Evolutionary conservation across 164 flowering plant genomes (phyloP), one percentile per base, ranked within the genome.

Genomic region (Nymphaea colorata): DNA sequence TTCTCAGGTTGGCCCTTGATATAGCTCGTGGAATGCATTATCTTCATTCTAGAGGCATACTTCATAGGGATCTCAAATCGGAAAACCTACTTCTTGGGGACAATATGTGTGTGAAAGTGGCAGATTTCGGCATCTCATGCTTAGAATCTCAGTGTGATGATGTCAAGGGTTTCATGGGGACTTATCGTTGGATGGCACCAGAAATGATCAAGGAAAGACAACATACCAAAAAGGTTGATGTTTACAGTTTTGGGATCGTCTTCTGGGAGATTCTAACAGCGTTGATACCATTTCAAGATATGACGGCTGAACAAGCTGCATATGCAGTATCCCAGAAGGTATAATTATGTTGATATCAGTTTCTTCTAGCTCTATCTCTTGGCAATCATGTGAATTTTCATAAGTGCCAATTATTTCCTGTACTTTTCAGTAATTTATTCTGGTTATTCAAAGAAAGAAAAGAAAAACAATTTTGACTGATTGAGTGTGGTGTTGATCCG

Each of bases 101-200:
- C 73, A 93, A 89, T 75, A 84, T 88, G 95, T 78, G 77, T 67
- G 90, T 89, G 62, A 94, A 90, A 69, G 97, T 93, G 5, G 98
- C 97, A 44, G 98, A 94, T 82, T 94, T 91, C 68, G 98, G 98
- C 12, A 91, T 94, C 66, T 89, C 97, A 16, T 94, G 98, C 78
- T 79, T 86, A 70, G 97, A 94, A 76, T 83, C 97, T 66, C 86
- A 91, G 65, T 85, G 95, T 72, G 91, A 86, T 11, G 87, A 84
- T 78, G 82, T 84, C 5, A 90, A 86, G 73, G 98, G 97, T 61
- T 83, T 91, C 76, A 89, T 91, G 0, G 91, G 97, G 41, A 94
- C 98, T 64, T 91, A 91, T 69, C 95, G 98, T 12, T 94, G 98
- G 98, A 94, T 94, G 98, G 98, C 98, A 44, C 97, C 98, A 44